Conservation (phyloP, 129 eudicot species). For the Kitagawia praeruptora region DNA sequence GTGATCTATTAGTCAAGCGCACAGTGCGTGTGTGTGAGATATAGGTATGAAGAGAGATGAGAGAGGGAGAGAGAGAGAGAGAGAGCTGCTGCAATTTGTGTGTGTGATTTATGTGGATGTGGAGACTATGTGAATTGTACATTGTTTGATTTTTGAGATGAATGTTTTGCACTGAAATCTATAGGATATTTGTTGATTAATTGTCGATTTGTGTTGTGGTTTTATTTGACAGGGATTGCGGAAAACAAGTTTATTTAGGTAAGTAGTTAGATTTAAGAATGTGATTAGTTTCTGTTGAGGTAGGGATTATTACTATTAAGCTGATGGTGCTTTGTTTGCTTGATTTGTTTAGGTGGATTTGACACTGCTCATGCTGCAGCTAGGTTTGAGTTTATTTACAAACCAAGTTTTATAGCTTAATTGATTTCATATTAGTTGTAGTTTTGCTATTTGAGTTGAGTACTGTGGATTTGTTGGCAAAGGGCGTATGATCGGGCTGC, state of each 20-base stretch:
- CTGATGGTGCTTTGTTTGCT: not conserved
- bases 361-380: conserved; percentile 95
- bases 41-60: not conserved
- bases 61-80: not conserved
- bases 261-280: not conserved
- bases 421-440: not conserved
- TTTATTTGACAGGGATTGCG: conserved; percentile 10
- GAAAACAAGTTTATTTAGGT: conserved; percentile 14
- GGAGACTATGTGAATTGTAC: not conserved
- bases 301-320: not conserved
- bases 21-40: not conserved
- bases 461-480: not conserved
- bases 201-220: not conserved
- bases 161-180: not conserved
- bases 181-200: not conserved
- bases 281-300: not conserved
- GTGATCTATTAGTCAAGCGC: not conserved
- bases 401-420: not conserved
- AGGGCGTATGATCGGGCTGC: conserved; percentile 83
- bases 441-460: not conserved
- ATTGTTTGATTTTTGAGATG: not conserved
- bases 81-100: not conserved
- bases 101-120: not conserved
- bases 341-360: conserved; percentile 52
- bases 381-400: conserved; percentile 30